Conservation (phyloP, 768 basidiomycete species). For the Pholiota conissans region DNA sequence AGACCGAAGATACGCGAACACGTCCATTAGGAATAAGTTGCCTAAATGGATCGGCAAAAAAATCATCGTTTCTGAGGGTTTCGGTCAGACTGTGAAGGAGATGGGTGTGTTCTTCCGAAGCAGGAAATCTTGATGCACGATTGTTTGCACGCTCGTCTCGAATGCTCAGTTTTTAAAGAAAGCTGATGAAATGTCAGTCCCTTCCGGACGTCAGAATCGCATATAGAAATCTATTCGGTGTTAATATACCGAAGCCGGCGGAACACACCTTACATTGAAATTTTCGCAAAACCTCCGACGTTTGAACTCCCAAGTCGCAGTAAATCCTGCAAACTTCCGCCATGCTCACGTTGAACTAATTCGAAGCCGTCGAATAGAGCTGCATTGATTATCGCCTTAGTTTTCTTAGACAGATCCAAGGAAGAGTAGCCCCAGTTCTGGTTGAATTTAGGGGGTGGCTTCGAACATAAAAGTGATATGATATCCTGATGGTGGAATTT, state of each 20-base stretch:
- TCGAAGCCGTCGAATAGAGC: too few species aligned
- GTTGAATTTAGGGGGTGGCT: too few species aligned
- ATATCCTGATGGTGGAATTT: not conserved
- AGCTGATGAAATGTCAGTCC: not conserved
- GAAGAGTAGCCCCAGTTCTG: too few species aligned
- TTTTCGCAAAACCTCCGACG: too few species aligned
- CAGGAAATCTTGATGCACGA: conserved; percentile 34
- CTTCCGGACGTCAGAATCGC: not conserved
- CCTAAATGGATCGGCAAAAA: conserved; percentile 85
- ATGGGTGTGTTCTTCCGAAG: conserved; percentile 69
- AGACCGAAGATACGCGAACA: conserved; percentile 76
- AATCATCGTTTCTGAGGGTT: conserved; percentile 57
- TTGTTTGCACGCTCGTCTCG: not conserved
- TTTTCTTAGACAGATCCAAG: too few species aligned
- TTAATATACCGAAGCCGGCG: too few species aligned
- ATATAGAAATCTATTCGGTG: not conserved
- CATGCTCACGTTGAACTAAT: too few species aligned
- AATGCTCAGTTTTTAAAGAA: not conserved
- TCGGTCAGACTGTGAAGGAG: conserved; percentile 70
- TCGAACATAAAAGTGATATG: not conserved
- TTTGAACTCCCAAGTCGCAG: too few species aligned
- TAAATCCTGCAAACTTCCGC: too few species aligned
- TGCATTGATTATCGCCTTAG: too few species aligned
- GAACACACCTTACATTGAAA: too few species aligned
- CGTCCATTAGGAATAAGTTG: conserved; percentile 74